Evolutionary conservation across 345 rosid genomes (phyloP).

Genomic region (Brassica juncea): DNA sequence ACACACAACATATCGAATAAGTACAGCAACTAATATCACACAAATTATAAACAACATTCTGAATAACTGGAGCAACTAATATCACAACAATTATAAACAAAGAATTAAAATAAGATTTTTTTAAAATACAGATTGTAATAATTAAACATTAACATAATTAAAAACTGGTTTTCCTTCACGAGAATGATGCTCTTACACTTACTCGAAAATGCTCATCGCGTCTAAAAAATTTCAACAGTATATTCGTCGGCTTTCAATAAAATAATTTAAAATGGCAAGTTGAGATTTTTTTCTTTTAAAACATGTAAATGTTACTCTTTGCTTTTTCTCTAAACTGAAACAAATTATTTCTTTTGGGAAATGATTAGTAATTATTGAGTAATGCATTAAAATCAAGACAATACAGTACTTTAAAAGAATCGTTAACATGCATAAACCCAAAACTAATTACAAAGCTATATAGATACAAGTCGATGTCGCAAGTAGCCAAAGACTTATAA

Average conservation of each 20-base stretch:
- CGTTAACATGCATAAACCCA: neutral
- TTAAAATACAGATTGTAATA: neutral
- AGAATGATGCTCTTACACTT: neutral
- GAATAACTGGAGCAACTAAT: neutral
- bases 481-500: neutral
- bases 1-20: neutral
- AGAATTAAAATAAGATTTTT: neutral
- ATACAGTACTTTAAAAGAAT: neutral
- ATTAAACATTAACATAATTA: neutral
- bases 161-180: neutral
- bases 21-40: neutral
- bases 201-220: neutral
- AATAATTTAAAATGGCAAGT: neutral
- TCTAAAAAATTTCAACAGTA: neutral
- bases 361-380: neutral
- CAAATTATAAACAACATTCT: neutral
- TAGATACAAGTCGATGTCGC: constrained; percentile 1
- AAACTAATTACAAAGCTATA: neutral
- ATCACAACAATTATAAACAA: neutral
- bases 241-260: neutral
- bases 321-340: neutral
- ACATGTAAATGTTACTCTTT: neutral
- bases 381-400: neutral
- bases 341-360: neutral
- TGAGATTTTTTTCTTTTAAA: neutral